Evolutionary conservation across 2,329 filamentous ascomycete genomes (phyloP).

Genomic region (Nigrospora oryzae): DNA sequence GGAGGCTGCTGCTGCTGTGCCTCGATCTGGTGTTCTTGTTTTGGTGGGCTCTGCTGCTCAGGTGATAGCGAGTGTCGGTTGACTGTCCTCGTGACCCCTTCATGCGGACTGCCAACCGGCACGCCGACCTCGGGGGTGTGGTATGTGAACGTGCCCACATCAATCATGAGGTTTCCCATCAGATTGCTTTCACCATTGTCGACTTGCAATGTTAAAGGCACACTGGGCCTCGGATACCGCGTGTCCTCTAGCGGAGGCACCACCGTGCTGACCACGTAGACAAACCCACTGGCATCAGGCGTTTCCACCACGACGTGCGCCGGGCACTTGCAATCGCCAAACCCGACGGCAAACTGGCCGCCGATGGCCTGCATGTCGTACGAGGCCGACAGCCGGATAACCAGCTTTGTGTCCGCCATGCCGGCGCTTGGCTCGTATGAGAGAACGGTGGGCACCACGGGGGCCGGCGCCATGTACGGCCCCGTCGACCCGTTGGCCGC

Average conservation of each 20-base stretch:
- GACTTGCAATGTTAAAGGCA: conserved; percentile 46
- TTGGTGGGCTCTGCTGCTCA: conserved; percentile 33
- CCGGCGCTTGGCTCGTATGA: conserved; percentile 65
- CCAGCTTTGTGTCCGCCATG: conserved; percentile 59
- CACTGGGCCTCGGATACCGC: conserved; percentile 37
- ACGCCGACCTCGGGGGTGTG: conserved; percentile 24
- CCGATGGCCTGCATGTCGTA: conserved; percentile 60
- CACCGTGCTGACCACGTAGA: conserved; percentile 65
- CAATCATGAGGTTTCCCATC: conserved; percentile 42
- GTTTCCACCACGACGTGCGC: conserved; percentile 55
- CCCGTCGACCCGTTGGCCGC: conserved; percentile 54
- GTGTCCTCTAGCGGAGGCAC: conserved; percentile 55
- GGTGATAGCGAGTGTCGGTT: conserved; percentile 30
- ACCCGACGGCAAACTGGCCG: conserved; percentile 58
- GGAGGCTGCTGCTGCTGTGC: conserved; percentile 13
- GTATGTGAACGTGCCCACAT: conserved; percentile 37
- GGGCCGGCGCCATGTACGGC: conserved; percentile 57
- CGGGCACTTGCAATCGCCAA: conserved; percentile 68
- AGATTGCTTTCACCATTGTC: conserved; percentile 28
- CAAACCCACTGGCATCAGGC: conserved; percentile 51
- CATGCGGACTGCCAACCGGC: conserved; percentile 25
- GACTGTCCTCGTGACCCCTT: conserved; percentile 25
- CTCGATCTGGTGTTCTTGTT: conserved; percentile 9
- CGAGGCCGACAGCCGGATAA: conserved; percentile 65
- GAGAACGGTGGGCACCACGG: conserved; percentile 54